Conservation (phyloP, 2,329 filamentous ascomycete genomes). For the Verticillium albo-atrum region DNA sequence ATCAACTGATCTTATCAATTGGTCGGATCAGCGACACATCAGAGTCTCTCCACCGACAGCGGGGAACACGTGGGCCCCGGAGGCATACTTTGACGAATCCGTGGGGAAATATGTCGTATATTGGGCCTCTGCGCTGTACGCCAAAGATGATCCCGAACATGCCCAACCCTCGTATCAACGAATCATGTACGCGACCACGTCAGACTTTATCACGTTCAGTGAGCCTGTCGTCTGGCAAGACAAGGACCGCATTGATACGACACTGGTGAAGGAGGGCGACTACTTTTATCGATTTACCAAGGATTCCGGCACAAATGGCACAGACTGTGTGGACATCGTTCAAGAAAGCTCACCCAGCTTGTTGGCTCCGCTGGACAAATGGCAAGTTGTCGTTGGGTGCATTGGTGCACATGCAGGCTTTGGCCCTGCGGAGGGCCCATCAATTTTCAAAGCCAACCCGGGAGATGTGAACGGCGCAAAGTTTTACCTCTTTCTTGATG, state of each 20-base stretch:
- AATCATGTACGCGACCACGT: conserved; percentile 47
- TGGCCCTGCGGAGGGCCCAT: conserved; percentile 44
- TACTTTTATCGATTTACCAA: conserved; percentile 51
- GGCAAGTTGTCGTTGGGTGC: conserved; percentile 40
- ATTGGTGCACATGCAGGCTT: conserved; percentile 47
- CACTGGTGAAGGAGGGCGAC: conserved; percentile 36
- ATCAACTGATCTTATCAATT: conserved; percentile 41
- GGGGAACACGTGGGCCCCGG: conserved; percentile 50
- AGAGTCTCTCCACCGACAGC: conserved; percentile 42
- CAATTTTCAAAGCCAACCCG: conserved; percentile 45
- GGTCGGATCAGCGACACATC: conserved; percentile 45
- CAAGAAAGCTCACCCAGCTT: conserved; percentile 41
- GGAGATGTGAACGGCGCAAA: conserved; percentile 46
- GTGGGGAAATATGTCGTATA: conserved; percentile 39
- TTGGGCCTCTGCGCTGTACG: conserved; percentile 40
- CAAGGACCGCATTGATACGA: conserved; percentile 47
- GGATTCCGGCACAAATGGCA: conserved; percentile 48
- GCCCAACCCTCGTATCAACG: conserved; percentile 41
- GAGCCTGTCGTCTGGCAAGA: conserved; percentile 47
- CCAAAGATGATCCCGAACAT: conserved; percentile 31
- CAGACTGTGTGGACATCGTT: conserved; percentile 50
- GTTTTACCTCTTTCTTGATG: conserved; percentile 52
- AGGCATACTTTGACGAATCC: conserved; percentile 42
- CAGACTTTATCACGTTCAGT: conserved; percentile 45
- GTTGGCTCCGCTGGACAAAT: conserved; percentile 32